Conservation (phyloP, 371 early-diverging fungal species). For the Circinella minor region DNA sequence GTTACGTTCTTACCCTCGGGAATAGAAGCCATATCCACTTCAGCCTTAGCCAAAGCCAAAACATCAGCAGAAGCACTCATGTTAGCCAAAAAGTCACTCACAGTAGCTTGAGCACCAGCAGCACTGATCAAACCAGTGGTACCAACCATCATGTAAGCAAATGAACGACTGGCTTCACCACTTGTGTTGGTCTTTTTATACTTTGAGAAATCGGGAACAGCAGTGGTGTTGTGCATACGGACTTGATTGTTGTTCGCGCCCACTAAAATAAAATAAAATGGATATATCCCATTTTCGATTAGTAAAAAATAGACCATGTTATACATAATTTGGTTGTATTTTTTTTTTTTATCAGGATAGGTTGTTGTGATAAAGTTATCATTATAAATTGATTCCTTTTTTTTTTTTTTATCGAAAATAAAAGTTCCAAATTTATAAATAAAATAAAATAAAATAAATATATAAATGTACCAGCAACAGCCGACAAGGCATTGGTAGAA, state of each 20-base stretch:
- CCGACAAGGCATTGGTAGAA: neutral
- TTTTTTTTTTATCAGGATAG: too few relatives aligned
- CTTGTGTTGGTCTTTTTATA: slow-evolving; percentile 64
- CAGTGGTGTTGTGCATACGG: slow-evolving; percentile 63
- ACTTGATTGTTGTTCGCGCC: slow-evolving; percentile 8
- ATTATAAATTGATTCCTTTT: too few relatives aligned
- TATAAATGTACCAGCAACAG: neutral
- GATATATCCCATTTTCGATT: too few relatives aligned
- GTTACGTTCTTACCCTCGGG: slow-evolving; percentile 97
- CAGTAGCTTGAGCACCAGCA: slow-evolving; percentile 90
- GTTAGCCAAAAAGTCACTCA: slow-evolving; percentile 88
- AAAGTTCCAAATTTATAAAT: too few relatives aligned
- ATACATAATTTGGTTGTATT: too few relatives aligned
- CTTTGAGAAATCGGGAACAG: slow-evolving; percentile 69
- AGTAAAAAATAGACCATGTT: too few relatives aligned
- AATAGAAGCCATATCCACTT: slow-evolving; percentile 89
- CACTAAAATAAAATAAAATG: neutral
- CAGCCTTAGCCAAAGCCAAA: slow-evolving; percentile 96
- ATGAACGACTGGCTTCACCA: slow-evolving; percentile 73
- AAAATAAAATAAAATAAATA: too few relatives aligned
- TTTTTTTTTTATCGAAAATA: too few relatives aligned
- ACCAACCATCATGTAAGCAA: slow-evolving; percentile 96
- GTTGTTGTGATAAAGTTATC: too few relatives aligned
- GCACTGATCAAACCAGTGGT: slow-evolving; percentile 86
- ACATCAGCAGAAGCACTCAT: slow-evolving; percentile 97